A percentile compares a stretch with the other conserved stretches of the same genome.
phyloP scores from a whole-genome alignment of 2,329 filamentous ascomycete genomes.

The Torrubiellomyces zombiae region DNA sequence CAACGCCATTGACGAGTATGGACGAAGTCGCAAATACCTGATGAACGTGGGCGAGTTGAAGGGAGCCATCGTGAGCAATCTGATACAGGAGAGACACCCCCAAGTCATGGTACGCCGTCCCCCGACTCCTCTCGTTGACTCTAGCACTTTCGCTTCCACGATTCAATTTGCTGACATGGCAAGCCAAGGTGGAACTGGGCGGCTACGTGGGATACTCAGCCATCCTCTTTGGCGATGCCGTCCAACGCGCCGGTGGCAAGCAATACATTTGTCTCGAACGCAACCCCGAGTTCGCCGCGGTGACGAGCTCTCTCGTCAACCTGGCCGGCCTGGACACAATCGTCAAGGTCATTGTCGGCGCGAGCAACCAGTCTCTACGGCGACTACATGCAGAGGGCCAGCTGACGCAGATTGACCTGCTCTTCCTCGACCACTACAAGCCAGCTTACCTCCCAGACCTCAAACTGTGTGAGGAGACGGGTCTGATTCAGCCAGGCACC shows the following conservation, averaged over 20 bases:
- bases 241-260: constrained; percentile 45
- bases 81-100: constrained; percentile 52
- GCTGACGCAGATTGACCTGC: constrained; percentile 46
- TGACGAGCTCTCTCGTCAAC: constrained; percentile 52
- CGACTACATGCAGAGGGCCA: constrained; percentile 36
- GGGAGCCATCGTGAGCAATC: constrained; percentile 49
- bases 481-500: constrained; percentile 43
- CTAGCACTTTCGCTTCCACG: background rate
- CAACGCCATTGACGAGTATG: constrained; percentile 52
- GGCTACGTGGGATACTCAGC: constrained; percentile 73
- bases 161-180: background rate
- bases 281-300: constrained; percentile 56
- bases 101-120: constrained; percentile 40
- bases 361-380: constrained; percentile 47
- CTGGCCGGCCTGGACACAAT: constrained; percentile 56
- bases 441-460: constrained; percentile 58
- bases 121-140: too few relatives aligned
- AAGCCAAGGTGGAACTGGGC: constrained; percentile 55
- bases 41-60: constrained; percentile 72
- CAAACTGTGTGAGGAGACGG: constrained; percentile 59
- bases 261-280: constrained; percentile 57
- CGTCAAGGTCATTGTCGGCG: constrained; percentile 54
- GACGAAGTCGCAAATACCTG: constrained; percentile 32
- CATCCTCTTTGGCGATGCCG: constrained; percentile 54
- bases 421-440: constrained; percentile 74